These are phyloP conservation scores for Colletotrichum spinosum DNA, from an alignment of 2,329 filamentous ascomycete species.

Conservation along the genomic window DNA sequence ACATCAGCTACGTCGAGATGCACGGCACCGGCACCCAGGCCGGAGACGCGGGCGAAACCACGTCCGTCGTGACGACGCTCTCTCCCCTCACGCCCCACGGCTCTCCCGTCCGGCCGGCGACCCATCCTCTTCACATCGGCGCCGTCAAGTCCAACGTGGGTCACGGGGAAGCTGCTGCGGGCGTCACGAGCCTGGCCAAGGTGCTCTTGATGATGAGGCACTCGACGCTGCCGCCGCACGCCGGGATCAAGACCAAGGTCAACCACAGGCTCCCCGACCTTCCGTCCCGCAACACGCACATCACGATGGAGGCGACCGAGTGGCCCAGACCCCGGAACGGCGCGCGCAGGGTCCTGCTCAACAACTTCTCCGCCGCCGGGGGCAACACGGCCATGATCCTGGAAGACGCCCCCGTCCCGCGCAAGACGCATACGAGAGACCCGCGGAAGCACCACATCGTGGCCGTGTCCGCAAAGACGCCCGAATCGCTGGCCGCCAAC, in stretches of 20 bases:
- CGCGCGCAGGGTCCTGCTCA: slow-evolving; percentile 65
- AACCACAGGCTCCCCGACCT: slow-evolving; percentile 70
- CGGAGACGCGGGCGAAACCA: slow-evolving; percentile 86
- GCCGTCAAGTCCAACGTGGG: slow-evolving; percentile 74
- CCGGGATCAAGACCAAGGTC: slow-evolving; percentile 74
- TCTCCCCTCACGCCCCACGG: slow-evolving; percentile 60
- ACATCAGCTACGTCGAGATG: slow-evolving; percentile 89
- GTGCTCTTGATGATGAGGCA: slow-evolving; percentile 74
- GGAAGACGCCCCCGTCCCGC: slow-evolving; percentile 67
- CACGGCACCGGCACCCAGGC: slow-evolving; percentile 91
- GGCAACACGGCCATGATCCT: slow-evolving; percentile 77
- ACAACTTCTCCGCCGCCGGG: slow-evolving; percentile 79
- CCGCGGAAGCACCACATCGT: slow-evolving; percentile 63
- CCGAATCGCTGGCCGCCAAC: slow-evolving; percentile 66
- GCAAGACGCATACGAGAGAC: slow-evolving; percentile 40
- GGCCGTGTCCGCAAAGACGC: slow-evolving; percentile 68
- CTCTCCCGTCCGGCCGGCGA: slow-evolving; percentile 56
- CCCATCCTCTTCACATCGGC: slow-evolving; percentile 63
- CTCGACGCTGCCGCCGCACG: slow-evolving; percentile 72
- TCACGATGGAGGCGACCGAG: slow-evolving; percentile 62
- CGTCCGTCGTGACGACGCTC: slow-evolving; percentile 72
- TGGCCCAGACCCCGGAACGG: slow-evolving; percentile 61
- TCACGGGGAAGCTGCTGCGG: slow-evolving; percentile 72
- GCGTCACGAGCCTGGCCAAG: slow-evolving; percentile 71
- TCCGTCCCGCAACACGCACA: slow-evolving; percentile 67